phyloP scores from a whole-genome alignment of 1,139 yeast genomes.

The Nematodospora anomalae region DNA sequence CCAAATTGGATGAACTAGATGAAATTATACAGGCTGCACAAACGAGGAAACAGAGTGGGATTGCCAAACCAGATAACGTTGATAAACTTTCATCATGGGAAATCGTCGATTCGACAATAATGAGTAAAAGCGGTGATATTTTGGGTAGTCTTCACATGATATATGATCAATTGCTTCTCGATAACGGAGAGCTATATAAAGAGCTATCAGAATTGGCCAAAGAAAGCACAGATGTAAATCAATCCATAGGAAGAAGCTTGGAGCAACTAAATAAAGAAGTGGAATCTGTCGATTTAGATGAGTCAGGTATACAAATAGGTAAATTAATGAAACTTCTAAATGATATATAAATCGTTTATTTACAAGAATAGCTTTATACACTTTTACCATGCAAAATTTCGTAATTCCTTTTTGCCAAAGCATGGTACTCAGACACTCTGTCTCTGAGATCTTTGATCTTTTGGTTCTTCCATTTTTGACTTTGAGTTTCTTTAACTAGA shows the following conservation, averaged over 20 bases:
- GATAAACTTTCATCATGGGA: slow-evolving; percentile 35
- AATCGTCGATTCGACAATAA: slow-evolving; percentile 34
- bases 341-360: background rate
- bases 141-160: slow-evolving; percentile 35
- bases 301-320: slow-evolving; percentile 3
- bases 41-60: slow-evolving; percentile 22
- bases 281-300: background rate
- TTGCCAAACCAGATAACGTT: slow-evolving; percentile 26
- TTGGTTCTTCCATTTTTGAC: slow-evolving; percentile 30
- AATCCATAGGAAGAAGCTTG: slow-evolving; percentile 25
- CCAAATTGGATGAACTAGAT: slow-evolving; percentile 65
- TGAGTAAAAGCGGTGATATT: slow-evolving; percentile 25
- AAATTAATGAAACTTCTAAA: slow-evolving; percentile 3
- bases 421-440: slow-evolving; percentile 42
- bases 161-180: slow-evolving; percentile 36
- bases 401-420: slow-evolving; percentile 40
- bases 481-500: slow-evolving; percentile 44
- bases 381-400: slow-evolving; percentile 17
- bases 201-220: slow-evolving; percentile 24
- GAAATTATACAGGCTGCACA: slow-evolving; percentile 59
- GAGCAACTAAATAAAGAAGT: slow-evolving; percentile 29
- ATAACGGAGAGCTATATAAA: slow-evolving; percentile 32
- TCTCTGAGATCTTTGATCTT: slow-evolving; percentile 38
- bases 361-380: background rate
- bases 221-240: slow-evolving; percentile 24